Evolutionary conservation across 148 eudicot genomes (phyloP), one percentile per base, ranked within the genome.

Genomic region (Vaccinium darrowii): DNA sequence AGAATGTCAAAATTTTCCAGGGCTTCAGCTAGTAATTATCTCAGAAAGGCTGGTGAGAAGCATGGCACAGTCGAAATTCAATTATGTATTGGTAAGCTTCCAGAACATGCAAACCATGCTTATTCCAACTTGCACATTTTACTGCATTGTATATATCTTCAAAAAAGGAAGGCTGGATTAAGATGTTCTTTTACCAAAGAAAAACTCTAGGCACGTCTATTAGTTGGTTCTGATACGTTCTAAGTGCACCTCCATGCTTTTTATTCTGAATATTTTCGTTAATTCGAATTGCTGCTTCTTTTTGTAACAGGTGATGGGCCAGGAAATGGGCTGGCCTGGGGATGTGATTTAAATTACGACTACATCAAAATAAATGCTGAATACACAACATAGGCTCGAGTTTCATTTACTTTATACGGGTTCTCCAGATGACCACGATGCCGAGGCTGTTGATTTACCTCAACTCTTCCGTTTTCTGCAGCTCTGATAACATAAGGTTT

Each of bases 331-430:
- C 85, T 91, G 77, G 97, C 99, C 25, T 94, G 98, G 99, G 99
- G 99, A 25, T 96, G 99, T 85, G 99, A 96, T 86, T 86, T 94
- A 86, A 96, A 98, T 85, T 96, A 96, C 51, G 99, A 96, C 85
- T 96, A 96, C 83, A 97, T 96, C 54, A 96, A 93, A 88, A 96
- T 93, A 56, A 96, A 96, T 74, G 99, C 99, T 0, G 95, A 92
- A 89, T 96, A 96, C 89, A 94, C 99, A 13, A 92, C 99, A 9
- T 94, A 88, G 80, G 25, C 53, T 49, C 5, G 19, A 25, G 18
- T 13, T 62, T 65, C 52, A 13, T 78, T 56, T 7, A 69, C 33
- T 39, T 72, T 72, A 33, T 15, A 33, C 52, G 52, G 9, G 25
- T 60, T 7, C 30, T 63, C 12, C 69, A 36, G 47, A 15, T 73